Conservation (phyloP, 441 rosid genomes). For the Syzygium syzygioides region DNA sequence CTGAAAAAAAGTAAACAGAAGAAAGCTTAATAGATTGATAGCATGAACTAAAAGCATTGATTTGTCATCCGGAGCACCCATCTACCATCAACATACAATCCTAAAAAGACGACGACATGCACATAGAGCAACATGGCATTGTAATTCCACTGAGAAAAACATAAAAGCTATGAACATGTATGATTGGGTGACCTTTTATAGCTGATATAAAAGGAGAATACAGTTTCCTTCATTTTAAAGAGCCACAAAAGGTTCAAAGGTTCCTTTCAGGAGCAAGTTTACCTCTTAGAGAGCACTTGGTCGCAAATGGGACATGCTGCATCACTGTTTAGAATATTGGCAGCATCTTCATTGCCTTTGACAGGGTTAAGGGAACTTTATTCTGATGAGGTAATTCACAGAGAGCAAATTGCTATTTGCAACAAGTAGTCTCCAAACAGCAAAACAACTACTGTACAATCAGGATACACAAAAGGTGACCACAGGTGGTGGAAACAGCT, state of each 20-base stretch:
- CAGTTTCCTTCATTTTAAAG: background rate
- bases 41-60: background rate
- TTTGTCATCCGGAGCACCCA: constrained; percentile 2
- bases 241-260: background rate
- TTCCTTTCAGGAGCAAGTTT: background rate
- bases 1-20: constrained; percentile 37
- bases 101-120: background rate
- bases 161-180: background rate
- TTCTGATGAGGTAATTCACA: constrained; percentile 6
- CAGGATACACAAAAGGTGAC: constrained; percentile 82
- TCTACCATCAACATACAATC: background rate
- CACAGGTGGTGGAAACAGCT: constrained; percentile 89
- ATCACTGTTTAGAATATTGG: constrained; percentile 81
- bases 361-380: constrained; percentile 29
- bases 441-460: constrained; percentile 1
- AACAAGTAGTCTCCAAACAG: background rate
- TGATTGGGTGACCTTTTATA: background rate
- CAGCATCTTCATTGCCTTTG: constrained; percentile 88
- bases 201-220: background rate
- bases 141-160: background rate
- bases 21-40: constrained; percentile 4
- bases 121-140: background rate
- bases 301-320: constrained; percentile 92
- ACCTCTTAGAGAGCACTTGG: constrained; percentile 97
- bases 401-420: background rate